Evolutionary conservation across 768 basidiomycete species (phyloP).

Genomic region (Asterophora parasitica): DNA sequence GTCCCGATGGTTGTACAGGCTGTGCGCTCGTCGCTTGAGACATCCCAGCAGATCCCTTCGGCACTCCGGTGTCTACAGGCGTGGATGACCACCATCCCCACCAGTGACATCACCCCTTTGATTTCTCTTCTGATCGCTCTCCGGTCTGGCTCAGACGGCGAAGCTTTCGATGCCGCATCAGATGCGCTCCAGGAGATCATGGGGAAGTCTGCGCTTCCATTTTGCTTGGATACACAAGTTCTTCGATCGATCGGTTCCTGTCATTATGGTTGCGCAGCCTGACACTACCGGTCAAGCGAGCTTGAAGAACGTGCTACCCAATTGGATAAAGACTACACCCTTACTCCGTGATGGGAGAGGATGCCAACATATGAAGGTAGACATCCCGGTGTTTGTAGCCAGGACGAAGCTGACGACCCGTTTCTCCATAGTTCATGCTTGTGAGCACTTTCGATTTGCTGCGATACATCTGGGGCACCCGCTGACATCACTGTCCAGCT

Average conservation of each 20-base stretch:
- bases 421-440: constrained; percentile 61
- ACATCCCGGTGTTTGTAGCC: too few species aligned
- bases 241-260: constrained; percentile 68
- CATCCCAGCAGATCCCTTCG: constrained; percentile 51
- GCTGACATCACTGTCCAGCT: constrained; percentile 38
- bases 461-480: constrained; percentile 7
- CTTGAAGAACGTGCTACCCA: constrained; percentile 61
- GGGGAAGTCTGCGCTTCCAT: constrained; percentile 66
- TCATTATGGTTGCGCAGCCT: constrained; percentile 72
- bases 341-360: constrained; percentile 54
- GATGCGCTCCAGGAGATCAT: constrained; percentile 77
- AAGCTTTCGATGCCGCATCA: constrained; percentile 57
- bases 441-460: constrained; percentile 28
- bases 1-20: constrained; percentile 68
- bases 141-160: constrained; percentile 43
- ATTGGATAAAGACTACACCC: constrained; percentile 72
- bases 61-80: constrained; percentile 78
- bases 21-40: constrained; percentile 50
- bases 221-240: constrained; percentile 73
- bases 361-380: constrained; percentile 79
- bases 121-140: constrained; percentile 62
- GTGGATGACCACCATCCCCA: constrained; percentile 71
- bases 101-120: constrained; percentile 68
- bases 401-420: background rate
- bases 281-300: constrained; percentile 49